Conservation (phyloP, 1,284 basidiomycete genomes). For the Moesziomyces antarcticus region DNA sequence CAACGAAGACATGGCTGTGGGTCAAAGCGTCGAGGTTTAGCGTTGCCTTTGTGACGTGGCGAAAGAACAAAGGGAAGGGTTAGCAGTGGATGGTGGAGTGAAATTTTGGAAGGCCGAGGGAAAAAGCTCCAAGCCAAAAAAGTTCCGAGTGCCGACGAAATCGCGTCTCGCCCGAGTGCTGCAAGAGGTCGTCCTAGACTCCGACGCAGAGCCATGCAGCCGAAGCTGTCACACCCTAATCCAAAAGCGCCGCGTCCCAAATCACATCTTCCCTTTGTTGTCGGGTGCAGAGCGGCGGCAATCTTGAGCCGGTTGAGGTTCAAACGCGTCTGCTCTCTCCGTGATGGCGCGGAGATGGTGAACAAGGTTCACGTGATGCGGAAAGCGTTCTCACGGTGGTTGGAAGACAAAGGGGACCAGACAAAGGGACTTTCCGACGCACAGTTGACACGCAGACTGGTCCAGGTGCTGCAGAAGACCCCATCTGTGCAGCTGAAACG, state of each 20-base stretch:
- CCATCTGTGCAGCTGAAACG: background rate
- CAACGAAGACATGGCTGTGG: slow-evolving; percentile 31
- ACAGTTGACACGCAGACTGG: background rate
- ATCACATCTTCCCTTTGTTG: slow-evolving; percentile 20
- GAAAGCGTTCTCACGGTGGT: background rate
- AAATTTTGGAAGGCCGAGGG: slow-evolving; percentile 13
- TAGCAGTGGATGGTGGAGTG: slow-evolving; percentile 18
- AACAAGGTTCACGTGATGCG: background rate
- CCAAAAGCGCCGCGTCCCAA: slow-evolving; percentile 18
- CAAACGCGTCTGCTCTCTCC: background rate
- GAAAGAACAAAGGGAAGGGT: background rate
- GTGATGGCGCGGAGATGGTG: too few relatives aligned
- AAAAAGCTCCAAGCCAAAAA: slow-evolving; percentile 6
- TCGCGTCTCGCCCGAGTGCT: slow-evolving; percentile 20
- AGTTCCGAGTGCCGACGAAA: slow-evolving; percentile 25
- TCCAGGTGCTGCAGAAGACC: background rate
- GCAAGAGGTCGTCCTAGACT: slow-evolving; percentile 5
- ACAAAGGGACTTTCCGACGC: background rate
- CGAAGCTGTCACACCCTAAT: slow-evolving; percentile 47
- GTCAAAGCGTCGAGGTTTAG: slow-evolving; percentile 2
- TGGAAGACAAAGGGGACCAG: background rate
- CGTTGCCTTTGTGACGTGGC: background rate
- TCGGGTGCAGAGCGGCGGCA: slow-evolving; percentile 2
- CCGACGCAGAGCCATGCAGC: slow-evolving; percentile 32
- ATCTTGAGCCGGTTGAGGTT: background rate